Evolutionary conservation across 2,329 filamentous ascomycete species (phyloP), one percentile per base, ranked within the genome.

Genomic region (Cytospora mali): DNA sequence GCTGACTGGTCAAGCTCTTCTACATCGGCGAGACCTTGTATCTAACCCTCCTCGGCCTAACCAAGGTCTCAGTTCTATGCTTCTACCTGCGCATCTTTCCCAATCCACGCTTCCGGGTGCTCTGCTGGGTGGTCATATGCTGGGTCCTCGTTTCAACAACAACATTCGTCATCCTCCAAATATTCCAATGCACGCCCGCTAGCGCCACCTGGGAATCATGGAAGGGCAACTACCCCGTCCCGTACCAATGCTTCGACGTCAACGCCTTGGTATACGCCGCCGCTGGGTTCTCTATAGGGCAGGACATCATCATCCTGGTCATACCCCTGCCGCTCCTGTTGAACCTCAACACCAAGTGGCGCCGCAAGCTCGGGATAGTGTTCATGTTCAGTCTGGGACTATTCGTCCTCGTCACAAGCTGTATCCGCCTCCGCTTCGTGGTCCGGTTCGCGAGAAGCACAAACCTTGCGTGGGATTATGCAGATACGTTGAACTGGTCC

Each of bases 391-490:
- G 73, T 35, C 69, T 77, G 9, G 75, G 75, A 4, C 65, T 73
- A 25, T 75, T 77, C 54, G 69, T 75, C 13, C 60, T 75, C 2
- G 65, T 72, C 58, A 75, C 74, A 25, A 75, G 74, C 65, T 74
- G 74, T 59, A 62, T 75, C 35, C 71, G 75, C 1, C 70, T 79
- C 18, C 70, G 70, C 42, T 75, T 74, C 53, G 64, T 77, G 21
- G 66, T 75, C 23, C 49, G 60, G 2, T 75, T 75, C 55, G 72
- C 71, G 11, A 64, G 66, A 14, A 74, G 71, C 18, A 63, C 66
- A 9, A 76, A 78, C 48, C 75, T 77, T 1, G 74, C 75, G 0
- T 79, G 76, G 77, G 75, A 79, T 62, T 75, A 77, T 29, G 74
- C 73, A 3, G 73, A 77, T 62, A 68, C 71, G 2, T 60, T 78